Evolutionary conservation across 2,329 filamentous ascomycete species (phyloP), one percentile per base, ranked within the genome.

Genomic region (Grosmannia clavigera): DNA sequence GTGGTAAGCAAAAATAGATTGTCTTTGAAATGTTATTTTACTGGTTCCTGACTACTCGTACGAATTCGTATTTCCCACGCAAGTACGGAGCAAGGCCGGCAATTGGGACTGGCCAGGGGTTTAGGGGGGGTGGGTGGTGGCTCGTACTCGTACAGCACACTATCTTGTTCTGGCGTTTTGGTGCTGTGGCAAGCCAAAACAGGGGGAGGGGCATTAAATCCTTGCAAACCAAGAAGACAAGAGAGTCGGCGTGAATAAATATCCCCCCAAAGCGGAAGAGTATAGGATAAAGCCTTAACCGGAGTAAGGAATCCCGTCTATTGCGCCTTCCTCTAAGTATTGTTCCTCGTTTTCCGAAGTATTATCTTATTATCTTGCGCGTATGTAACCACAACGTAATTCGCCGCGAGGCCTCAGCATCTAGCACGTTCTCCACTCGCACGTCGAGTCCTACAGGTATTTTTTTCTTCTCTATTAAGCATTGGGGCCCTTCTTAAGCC

Each of bases 1-100:
- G 55, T 22, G 55, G 43, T 14, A 6, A 29, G 52, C 60, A 61
- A 61, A 61, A 61, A 61, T 61, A 61, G 60, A 58, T 58, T 4
- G 16, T 11, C 7, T 19, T 25, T 27, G 1, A 33, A 31, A 31
- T 19, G 50, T 14, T 19, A 31, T 29, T 52, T 27, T 57, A 50
- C 19, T 33, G 35, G 55, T 29, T 55, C 29, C 52, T 52, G 50
- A 55, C 31, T 38, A 55, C 16, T 54, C 11, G 14, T 22, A 22
- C 5, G 22, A 50, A 12, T 22, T 12, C n/a, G 25, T 11, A 29
- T 14, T 9, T 35, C 10, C 33, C 33, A 10, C 6, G 5, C 33
- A 35, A 35, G 33, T 35, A 31, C 31, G 31, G 4, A 5, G 31
- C 7, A 35, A 27, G 29, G 38, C 38, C 35, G 35, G 16, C 38